phyloP scores from a whole-genome alignment of 345 rosid species.

The Camelina hispida region DNA sequence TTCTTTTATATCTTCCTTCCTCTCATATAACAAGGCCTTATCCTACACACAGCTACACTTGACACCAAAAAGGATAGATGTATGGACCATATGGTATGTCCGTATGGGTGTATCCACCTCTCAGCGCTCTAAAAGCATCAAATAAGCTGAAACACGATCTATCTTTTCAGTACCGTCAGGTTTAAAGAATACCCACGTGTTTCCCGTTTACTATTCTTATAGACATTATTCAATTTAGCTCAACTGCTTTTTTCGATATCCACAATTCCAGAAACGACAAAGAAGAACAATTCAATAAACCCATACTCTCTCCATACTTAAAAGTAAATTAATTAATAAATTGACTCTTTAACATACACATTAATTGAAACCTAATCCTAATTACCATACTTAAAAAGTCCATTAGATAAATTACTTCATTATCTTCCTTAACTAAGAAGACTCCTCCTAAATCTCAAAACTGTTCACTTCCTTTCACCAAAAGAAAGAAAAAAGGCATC shows the following conservation, averaged over 20 bases:
- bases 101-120: no score
- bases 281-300: conserved; percentile 28
- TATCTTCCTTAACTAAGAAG: conserved; percentile 30
- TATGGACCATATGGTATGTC: no score
- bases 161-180: background rate
- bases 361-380: conserved; percentile 16
- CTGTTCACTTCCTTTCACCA: conserved; percentile 7
- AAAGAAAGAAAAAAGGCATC: conserved; percentile 3
- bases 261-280: conserved; percentile 31
- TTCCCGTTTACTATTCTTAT: conserved; percentile 23
- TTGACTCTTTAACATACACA: conserved; percentile 6
- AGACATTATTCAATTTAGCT: background rate
- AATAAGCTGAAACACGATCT: background rate
- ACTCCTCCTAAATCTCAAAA: background rate
- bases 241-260: conserved; percentile 3
- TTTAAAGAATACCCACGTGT: conserved; percentile 24
- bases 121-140: no score
- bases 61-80: no score
- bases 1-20: no score
- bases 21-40: no score
- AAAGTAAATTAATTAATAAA: background rate
- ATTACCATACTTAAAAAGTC: background rate
- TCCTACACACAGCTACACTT: no score
- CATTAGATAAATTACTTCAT: conserved; percentile 9
- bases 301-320: background rate